Evolutionary conservation across 768 basidiomycete species (phyloP).

Genomic region (Tulasnella sp.): DNA sequence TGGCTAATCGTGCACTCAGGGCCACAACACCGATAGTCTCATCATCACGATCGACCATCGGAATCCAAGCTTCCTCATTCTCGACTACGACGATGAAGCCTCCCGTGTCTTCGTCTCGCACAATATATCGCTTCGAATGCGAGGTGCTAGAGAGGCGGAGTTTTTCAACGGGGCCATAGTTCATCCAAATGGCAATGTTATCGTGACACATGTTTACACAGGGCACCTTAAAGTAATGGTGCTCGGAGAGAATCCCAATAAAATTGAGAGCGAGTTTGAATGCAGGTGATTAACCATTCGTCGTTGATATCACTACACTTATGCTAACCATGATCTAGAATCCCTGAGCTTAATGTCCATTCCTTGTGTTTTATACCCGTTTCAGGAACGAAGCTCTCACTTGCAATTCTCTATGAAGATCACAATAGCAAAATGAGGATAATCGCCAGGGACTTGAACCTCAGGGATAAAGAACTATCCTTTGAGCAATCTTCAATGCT

Average conservation of each 20-base stretch:
- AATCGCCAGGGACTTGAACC: constrained; percentile 16
- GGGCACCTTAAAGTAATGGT: constrained; percentile 56
- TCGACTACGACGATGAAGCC: constrained; percentile 31
- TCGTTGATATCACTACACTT: not conserved
- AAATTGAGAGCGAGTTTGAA: constrained; percentile 18
- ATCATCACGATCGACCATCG: constrained; percentile 65
- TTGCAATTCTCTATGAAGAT: constrained; percentile 61
- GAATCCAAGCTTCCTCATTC: constrained; percentile 54
- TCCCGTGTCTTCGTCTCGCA: constrained; percentile 12
- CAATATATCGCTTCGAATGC: constrained; percentile 40
- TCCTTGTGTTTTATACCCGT: constrained; percentile 49
- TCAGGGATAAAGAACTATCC: constrained; percentile 20
- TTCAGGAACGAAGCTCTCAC: constrained; percentile 28
- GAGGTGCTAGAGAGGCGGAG: constrained; percentile 47
- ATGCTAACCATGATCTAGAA: constrained; percentile 26
- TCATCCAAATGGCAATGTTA: constrained; percentile 47
- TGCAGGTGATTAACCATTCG: constrained; percentile 15
- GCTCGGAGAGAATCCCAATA: constrained; percentile 30
- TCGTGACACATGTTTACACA: constrained; percentile 50
- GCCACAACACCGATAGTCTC: constrained; percentile 30
- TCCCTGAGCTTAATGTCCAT: constrained; percentile 56
- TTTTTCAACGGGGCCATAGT: constrained; percentile 58
- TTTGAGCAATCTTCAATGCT: constrained; percentile 11
- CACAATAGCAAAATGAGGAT: constrained; percentile 30
- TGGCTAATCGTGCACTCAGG: constrained; percentile 3